Percentiles rank a stretch among this genome's conserved stretches.
These are phyloP conservation scores for Pecoramyces ruminantium DNA, from an alignment of 192 early-diverging fungal genomes.

Conservation along the genomic window DNA sequence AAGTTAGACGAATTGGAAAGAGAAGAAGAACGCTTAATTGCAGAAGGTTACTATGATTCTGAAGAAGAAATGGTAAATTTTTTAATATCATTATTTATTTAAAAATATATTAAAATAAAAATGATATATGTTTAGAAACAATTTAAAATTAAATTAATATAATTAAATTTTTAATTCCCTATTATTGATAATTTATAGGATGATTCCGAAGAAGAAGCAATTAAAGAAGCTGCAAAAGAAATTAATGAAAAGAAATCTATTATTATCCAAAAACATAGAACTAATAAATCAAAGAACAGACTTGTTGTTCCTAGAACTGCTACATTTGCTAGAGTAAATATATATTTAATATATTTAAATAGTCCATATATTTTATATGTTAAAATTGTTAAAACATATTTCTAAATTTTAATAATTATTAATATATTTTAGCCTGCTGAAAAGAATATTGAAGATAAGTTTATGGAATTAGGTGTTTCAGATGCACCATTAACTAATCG, in stretches of 20 bases:
- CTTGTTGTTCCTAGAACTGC: conserved; percentile 29
- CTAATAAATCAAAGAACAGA: conserved; percentile 65
- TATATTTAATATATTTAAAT: no score
- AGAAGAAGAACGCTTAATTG: conserved; percentile 89
- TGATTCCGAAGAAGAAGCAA: conserved; percentile 65
- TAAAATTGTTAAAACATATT: not conserved
- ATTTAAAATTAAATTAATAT: no score
- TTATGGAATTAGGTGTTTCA: conserved; percentile 58
- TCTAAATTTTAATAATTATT: no score
- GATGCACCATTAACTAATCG: conserved; percentile 23
- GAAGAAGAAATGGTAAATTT: conserved; percentile 37
- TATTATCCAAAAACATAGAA: conserved; percentile 54
- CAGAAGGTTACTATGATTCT: conserved; percentile 84
- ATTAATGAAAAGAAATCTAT: conserved; percentile 76
- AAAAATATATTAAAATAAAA: no score
- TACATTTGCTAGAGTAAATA: conserved; percentile 11
- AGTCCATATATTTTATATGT: no score
- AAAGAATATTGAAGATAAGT: conserved; percentile 50
- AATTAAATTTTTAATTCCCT: no score
- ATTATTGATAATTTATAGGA: conserved; percentile 3
- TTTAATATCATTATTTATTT: no score
- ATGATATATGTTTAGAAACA: no score
- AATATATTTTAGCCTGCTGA: not conserved
- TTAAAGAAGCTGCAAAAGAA: conserved; percentile 56
- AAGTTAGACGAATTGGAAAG: conserved; percentile 84